Evolutionary conservation across 306 rosid genomes (phyloP).

Genomic region (Boehmeria nivea): DNA sequence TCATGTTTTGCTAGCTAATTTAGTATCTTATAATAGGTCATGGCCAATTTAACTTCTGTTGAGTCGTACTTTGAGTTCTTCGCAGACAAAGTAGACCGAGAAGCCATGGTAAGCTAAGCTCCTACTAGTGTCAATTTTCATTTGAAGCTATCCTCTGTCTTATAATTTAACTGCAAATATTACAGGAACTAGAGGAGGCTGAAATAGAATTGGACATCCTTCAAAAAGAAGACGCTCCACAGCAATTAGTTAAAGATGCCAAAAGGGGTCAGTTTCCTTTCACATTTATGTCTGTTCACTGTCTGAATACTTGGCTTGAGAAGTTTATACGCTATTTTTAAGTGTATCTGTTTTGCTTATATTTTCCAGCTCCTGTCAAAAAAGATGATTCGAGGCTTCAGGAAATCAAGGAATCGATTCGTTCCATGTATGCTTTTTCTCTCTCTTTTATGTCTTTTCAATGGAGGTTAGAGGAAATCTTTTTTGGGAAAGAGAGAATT

Average conservation of each 20-base stretch:
- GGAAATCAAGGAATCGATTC: slow-evolving; percentile 66
- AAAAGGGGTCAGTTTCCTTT: slow-evolving; percentile 34
- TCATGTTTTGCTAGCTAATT: slow-evolving; percentile 12
- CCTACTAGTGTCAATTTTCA: slow-evolving; percentile 18
- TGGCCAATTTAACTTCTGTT: slow-evolving; percentile 64
- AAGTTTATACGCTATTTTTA: slow-evolving; percentile 6
- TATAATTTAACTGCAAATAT: slow-evolving; percentile 19
- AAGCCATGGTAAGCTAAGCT: slow-evolving; percentile 50
- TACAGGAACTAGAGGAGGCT: slow-evolving; percentile 87
- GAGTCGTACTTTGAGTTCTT: slow-evolving; percentile 72
- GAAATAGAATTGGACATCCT: slow-evolving; percentile 72
- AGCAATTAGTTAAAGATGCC: slow-evolving; percentile 34
- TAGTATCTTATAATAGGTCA: slow-evolving; percentile 48
- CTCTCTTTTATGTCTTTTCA: neutral
- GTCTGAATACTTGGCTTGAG: neutral
- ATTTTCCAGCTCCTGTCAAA: slow-evolving; percentile 44
- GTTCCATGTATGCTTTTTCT: slow-evolving; percentile 58
- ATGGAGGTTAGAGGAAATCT: too few relatives aligned
- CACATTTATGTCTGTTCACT: slow-evolving; percentile 1
- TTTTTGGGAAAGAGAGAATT: too few relatives aligned
- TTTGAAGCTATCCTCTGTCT: slow-evolving; percentile 6
- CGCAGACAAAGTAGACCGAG: slow-evolving; percentile 58
- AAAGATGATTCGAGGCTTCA: slow-evolving; percentile 59
- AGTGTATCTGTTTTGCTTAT: slow-evolving; percentile 11
- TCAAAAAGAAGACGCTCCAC: slow-evolving; percentile 48